These are phyloP conservation scores for Annona cherimola DNA, from an alignment of 164 flowering plant genomes.

Conservation along the genomic window DNA sequence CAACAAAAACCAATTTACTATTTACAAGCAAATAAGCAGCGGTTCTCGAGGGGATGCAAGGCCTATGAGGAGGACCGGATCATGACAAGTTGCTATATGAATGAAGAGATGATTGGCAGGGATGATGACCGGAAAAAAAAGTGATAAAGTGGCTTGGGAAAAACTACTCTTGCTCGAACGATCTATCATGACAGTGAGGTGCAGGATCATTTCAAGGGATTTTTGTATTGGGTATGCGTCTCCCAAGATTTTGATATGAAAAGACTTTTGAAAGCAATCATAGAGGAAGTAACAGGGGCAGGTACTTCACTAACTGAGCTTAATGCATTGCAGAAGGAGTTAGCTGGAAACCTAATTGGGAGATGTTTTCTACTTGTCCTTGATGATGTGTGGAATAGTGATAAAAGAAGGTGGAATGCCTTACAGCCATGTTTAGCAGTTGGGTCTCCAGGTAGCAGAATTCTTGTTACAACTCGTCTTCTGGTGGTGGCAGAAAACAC, in stretches of 20 bases:
- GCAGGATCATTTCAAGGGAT: neutral
- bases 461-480: slow-evolving; percentile 12
- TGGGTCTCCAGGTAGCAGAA: slow-evolving; percentile 6
- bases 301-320: neutral
- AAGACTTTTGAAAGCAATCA: neutral
- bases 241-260: slow-evolving; percentile 2
- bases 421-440: neutral
- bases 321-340: neutral
- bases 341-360: neutral
- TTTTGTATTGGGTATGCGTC: slow-evolving; percentile 3
- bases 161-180: slow-evolving; percentile 1
- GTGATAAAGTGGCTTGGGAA: neutral
- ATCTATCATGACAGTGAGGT: slow-evolving; percentile 2
- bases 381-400: slow-evolving; percentile 8
- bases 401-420: neutral
- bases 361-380: neutral
- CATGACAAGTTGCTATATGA: neutral
- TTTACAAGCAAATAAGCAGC: too few species aligned
- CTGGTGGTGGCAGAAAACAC: neutral
- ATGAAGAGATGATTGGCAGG: neutral
- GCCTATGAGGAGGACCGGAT: neutral
- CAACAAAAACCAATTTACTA: neutral
- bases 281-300: neutral
- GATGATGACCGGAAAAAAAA: neutral
- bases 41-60: too few species aligned